Percentiles rank a stretch among this genome's conserved stretches.
Conservation (phyloP, 2,329 filamentous ascomycete genomes). For the Dendrostoma leiphaemia region DNA sequence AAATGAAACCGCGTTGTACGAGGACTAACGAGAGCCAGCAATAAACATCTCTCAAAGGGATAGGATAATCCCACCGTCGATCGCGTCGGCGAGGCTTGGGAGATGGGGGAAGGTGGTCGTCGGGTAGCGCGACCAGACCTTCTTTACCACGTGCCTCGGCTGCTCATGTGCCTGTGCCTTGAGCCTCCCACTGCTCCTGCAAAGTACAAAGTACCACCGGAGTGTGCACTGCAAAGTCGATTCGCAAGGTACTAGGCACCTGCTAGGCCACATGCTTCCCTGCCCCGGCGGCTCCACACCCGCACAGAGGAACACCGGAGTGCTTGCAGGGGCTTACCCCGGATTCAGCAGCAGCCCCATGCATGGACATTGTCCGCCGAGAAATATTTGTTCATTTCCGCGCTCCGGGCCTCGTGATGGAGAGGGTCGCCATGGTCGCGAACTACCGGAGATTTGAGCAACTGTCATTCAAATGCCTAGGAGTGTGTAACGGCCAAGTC, state of each 20-base stretch:
- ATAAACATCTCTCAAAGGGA: too few species aligned
- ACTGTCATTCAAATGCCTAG: too few species aligned
- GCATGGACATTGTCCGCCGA: neutral
- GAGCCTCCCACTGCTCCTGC: neutral
- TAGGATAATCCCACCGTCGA: neutral
- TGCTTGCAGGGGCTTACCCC: neutral
- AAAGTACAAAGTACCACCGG: neutral
- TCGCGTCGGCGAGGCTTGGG: neutral
- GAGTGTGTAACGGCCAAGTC: too few species aligned
- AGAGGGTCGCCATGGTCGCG: neutral
- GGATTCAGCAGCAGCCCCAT: neutral
- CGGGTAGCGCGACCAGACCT: too few species aligned
- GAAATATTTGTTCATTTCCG: neutral
- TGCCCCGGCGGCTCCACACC: too few species aligned
- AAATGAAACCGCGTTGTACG: neutral
- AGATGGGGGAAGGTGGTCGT: too few species aligned
- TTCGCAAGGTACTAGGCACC: too few species aligned
- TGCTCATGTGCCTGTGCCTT: neutral
- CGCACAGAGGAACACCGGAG: too few species aligned
- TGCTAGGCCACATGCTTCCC: too few species aligned
- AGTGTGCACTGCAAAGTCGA: neutral
- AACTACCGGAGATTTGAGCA: too few species aligned
- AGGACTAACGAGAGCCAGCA: neutral
- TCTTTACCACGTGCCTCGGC: conserved; percentile 16
- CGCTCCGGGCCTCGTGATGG: neutral